Conservation (phyloP, 2,329 filamentous ascomycete genomes). For the Sordariomycetes sp. region DNA sequence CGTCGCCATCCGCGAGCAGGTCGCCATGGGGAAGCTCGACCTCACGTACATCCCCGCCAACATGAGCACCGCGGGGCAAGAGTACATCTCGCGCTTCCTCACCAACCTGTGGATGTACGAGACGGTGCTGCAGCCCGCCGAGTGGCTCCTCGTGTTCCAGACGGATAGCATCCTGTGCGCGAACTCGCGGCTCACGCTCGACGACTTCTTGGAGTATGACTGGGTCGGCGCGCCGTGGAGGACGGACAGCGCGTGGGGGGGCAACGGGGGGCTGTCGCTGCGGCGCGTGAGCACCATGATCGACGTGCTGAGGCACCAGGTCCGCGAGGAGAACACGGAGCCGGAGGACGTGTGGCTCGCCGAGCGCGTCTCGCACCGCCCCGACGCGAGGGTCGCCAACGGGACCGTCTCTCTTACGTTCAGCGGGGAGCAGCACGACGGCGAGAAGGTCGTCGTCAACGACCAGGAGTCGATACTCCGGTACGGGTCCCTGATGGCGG, state of each 20-base stretch:
- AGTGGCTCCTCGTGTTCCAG: conserved; percentile 41
- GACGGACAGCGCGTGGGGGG: conserved; percentile 25
- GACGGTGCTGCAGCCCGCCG: conserved; percentile 29
- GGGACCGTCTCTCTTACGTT: conserved; percentile 33
- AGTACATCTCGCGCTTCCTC: conserved; percentile 38
- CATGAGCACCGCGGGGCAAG: conserved; percentile 34
- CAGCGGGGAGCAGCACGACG: conserved; percentile 32
- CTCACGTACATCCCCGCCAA: conserved; percentile 36
- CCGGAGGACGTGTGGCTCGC: conserved; percentile 45
- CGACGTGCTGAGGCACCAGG: conserved; percentile 33
- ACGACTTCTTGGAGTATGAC: conserved; percentile 37
- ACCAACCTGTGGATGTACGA: conserved; percentile 40
- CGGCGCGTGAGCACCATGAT: conserved; percentile 38
- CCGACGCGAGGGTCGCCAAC: conserved; percentile 34
- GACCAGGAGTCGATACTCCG: conserved; percentile 9
- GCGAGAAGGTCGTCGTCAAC: conserved; percentile 12
- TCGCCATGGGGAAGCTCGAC: conserved; percentile 30
- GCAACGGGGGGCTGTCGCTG: conserved; percentile 38
- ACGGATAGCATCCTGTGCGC: conserved; percentile 42
- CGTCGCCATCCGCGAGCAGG: conserved; percentile 29
- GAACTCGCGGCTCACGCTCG: conserved; percentile 29
- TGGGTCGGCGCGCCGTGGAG: conserved; percentile 40
- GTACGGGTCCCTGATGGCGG: conserved; percentile 13
- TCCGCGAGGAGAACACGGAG: conserved; percentile 25
- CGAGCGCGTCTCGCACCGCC: conserved; percentile 34